These are phyloP conservation scores for barrel medic (Medicago truncatula) DNA, from an alignment of 306 rosid species.

Conservation along the genomic window MtrunA17r5.0-ANR NC_053049.1:25629501-25630000, in stretches of 20 bases:
- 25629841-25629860: conserved; percentile 29
- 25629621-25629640: conserved; percentile 44
- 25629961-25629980: conserved; percentile 42
- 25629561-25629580: conserved; percentile 32
- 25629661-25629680: conserved; percentile 41
- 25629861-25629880: conserved; percentile 42
- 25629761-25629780: conserved; percentile 30
- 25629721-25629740: conserved; percentile 28
- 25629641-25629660: conserved; percentile 29
- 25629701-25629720: conserved; percentile 27
- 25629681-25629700: conserved; percentile 25
- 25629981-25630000: conserved; percentile 36
- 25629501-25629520: conserved; percentile 1
- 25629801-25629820: conserved; percentile 1
- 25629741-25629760: conserved; percentile 16
- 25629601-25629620: conserved; percentile 27
- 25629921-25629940: conserved; percentile 35
- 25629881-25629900: conserved; percentile 44
- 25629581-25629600: conserved; percentile 41
- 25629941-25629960: conserved; percentile 25
- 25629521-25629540: conserved; percentile 1
- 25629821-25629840: conserved; percentile 38
- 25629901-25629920: conserved; percentile 30
- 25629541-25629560: conserved; percentile 25
- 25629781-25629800: neutral